phyloP scores from a whole-genome alignment of 83 land plant species.

The Thuja plicata region DNA sequence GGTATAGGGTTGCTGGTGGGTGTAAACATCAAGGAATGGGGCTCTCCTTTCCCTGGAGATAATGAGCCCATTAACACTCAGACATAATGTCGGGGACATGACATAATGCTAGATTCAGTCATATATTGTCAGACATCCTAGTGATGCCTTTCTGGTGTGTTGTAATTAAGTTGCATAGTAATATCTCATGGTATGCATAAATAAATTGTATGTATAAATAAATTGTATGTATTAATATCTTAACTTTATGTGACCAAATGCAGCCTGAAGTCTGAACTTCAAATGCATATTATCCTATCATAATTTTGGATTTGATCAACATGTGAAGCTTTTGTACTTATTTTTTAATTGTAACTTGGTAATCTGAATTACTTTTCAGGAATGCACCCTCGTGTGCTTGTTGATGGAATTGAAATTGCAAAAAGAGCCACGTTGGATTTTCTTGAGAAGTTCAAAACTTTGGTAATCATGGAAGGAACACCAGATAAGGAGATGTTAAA shows the following conservation, averaged over 20 bases:
- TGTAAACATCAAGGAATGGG: no score
- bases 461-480: slow-evolving; percentile 79
- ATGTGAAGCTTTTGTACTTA: background rate
- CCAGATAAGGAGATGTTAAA: slow-evolving; percentile 95
- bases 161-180: background rate
- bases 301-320: background rate
- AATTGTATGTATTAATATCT: background rate
- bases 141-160: background rate
- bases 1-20: no score
- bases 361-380: slow-evolving; percentile 40
- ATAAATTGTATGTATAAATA: background rate
- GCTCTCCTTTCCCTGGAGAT: no score
- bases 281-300: background rate
- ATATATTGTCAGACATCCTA: background rate
- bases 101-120: background rate
- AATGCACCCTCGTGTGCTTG: slow-evolving; percentile 95
- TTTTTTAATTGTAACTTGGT: background rate
- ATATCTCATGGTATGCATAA: background rate
- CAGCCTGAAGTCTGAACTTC: background rate
- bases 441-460: slow-evolving; percentile 93
- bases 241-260: background rate
- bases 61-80: no score
- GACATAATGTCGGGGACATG: no score
- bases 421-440: slow-evolving; percentile 94
- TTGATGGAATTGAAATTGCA: slow-evolving; percentile 99